Conservation (phyloP, 805 yeast species). For the Pichia nanzhaoensis region DNA sequence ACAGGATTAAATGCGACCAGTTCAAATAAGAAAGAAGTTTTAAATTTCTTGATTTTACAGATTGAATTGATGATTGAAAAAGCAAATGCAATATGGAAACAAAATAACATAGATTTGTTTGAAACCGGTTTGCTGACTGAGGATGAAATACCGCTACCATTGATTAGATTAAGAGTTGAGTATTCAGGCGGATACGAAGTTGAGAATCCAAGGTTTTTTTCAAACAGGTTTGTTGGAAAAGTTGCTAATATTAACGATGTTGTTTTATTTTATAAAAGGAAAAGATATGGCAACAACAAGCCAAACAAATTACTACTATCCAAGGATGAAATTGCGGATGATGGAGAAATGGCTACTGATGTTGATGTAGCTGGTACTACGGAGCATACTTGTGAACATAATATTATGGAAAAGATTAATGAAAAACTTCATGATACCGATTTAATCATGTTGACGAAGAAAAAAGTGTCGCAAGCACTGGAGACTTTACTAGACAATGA, state of each 20-base stretch:
- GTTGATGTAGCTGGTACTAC: conserved; percentile 33
- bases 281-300: conserved; percentile 15
- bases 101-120: conserved; percentile 22
- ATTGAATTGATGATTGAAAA: conserved; percentile 61
- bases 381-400: conserved; percentile 21
- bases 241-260: conserved; percentile 92
- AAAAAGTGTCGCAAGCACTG: conserved; percentile 69
- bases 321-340: background rate
- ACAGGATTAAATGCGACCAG: conserved; percentile 54
- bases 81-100: conserved; percentile 47
- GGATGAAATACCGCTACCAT: conserved; percentile 61
- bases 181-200: conserved; percentile 88
- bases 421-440: conserved; percentile 56
- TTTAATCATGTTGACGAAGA: conserved; percentile 64
- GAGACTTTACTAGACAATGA: conserved; percentile 60
- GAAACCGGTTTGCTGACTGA: conserved; percentile 27
- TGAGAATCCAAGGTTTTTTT: conserved; percentile 83
- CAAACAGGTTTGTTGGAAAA: conserved; percentile 81
- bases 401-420: conserved; percentile 47
- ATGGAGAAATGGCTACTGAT: conserved; percentile 25
- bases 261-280: conserved; percentile 54
- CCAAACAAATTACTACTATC: background rate
- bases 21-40: conserved; percentile 53
- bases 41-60: conserved; percentile 49
- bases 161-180: conserved; percentile 77